Evolutionary conservation across 352 stramenopile genomes (phyloP), one percentile per base, ranked within the genome.

Genomic region (Pythium phragmiticola): DNA sequence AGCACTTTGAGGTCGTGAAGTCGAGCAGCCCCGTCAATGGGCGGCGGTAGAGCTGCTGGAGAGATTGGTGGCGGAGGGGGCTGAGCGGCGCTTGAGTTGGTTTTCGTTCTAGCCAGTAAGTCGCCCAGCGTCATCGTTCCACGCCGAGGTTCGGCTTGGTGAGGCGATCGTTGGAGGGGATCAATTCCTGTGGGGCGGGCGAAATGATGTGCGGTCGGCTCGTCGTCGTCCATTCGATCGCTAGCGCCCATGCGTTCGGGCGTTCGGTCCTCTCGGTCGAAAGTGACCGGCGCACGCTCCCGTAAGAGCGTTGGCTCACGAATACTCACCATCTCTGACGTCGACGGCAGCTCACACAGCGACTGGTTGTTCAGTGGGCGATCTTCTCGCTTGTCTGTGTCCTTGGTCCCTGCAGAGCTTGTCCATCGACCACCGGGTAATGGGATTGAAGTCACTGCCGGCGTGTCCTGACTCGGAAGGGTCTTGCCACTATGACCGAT

Each of bases 251-350:
- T 30, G 26, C 14, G 37, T 17, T 9, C 37, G 37, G 2, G 14
- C 14, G 37, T 12, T 12, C 14, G 9, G 9, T 11, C 14, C 37
- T 42, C 37, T 42, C 37, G 11, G 37, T 16, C 37, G 14, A 21
- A 14, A 9, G 21, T 43, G 28, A 23, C 14, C 7, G 42, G 34
- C 3, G 19, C 5, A 30, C 42, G 56, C 7, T 46, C 50, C 28
- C 6, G 7, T 34, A 55, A 8, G 41, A 57, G 42, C 41, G 19
- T 34, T 8, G 50, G 39, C 9, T 72, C 57, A 1, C 62, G 30
- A 34, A 81, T 76, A 16, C 55, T 41, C 23, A 81, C 62, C 73
- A 81, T 81, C 60, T 78, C 70, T 1, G 73, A 81, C 7, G 70
- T 81, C n/a, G 73, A 78, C 8, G 73, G 73, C 0, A 81, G 67